These are phyloP conservation scores for Mycosarcoma mackinlayi DNA, from an alignment of 1,284 basidiomycete species.

Conservation along the genomic window DNA sequence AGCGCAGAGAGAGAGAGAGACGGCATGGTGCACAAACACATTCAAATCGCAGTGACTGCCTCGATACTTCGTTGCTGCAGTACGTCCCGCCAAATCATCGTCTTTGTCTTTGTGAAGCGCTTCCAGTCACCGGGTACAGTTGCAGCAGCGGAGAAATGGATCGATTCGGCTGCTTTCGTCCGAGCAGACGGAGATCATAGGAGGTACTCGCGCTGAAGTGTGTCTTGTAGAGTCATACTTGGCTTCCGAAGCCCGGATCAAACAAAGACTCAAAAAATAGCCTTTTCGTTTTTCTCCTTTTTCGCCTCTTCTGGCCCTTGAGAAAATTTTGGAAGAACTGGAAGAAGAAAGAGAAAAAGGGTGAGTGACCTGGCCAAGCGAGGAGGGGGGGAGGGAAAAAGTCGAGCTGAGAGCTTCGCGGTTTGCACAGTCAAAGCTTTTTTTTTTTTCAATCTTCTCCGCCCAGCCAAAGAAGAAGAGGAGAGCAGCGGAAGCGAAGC, in stretches of 20 bases:
- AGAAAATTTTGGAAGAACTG: conserved; percentile 1
- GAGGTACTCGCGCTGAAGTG: no score
- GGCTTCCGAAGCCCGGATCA: neutral
- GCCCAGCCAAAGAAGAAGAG: neutral
- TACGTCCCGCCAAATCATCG: no score
- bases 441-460: conserved; percentile 2
- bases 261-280: neutral
- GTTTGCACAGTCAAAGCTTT: conserved; percentile 6
- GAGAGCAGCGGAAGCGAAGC: neutral
- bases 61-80: no score
- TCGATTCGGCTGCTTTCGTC: conserved; percentile 26
- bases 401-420: no score
- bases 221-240: no score
- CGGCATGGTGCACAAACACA: no score
- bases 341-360: conserved; percentile 5
- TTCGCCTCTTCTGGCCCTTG: neutral
- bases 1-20: no score
- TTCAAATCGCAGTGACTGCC: no score
- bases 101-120: no score
- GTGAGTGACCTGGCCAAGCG: neutral
- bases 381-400: conserved; percentile 6
- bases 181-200: conserved; percentile 12
- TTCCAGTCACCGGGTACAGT: no score
- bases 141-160: neutral
- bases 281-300: neutral